Evolutionary conservation across 441 rosid species (phyloP).

Genomic region (Raphanus hybrid): DNA sequence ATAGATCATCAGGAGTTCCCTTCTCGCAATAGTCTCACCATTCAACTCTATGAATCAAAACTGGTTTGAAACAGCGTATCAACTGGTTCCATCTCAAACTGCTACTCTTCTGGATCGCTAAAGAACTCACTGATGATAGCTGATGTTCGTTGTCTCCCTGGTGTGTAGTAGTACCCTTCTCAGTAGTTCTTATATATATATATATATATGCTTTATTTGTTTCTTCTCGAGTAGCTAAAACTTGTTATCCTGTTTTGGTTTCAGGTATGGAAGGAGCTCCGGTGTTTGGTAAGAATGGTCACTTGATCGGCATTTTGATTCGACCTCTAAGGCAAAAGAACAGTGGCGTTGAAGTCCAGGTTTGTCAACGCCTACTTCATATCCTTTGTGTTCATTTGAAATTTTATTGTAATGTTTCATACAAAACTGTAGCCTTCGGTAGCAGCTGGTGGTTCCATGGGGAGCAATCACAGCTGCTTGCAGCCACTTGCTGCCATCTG

Average conservation of each 20-base stretch:
- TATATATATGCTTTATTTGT: conserved; percentile 31
- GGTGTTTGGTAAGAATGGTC: conserved; percentile 64
- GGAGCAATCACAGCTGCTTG: conserved; percentile 94
- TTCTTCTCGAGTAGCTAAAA: conserved; percentile 34
- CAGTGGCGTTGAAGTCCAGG: conserved; percentile 94
- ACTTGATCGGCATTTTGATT: conserved; percentile 75
- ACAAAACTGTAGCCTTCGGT: conserved; percentile 84
- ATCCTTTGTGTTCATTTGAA: conserved; percentile 30
- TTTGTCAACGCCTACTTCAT: conserved; percentile 42
- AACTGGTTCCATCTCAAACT: conserved; percentile 82
- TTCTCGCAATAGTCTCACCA: not conserved
- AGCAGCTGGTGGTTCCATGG: conserved; percentile 99
- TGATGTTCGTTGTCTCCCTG: conserved; percentile 95
- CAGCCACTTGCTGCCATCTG: conserved; percentile 70
- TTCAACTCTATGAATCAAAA: conserved; percentile 24
- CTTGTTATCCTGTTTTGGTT: conserved; percentile 28
- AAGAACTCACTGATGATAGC: conserved; percentile 79
- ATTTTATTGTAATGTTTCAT: conserved; percentile 59
- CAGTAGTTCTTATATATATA: conserved; percentile 32
- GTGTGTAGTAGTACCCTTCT: conserved; percentile 56
- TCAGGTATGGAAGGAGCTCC: conserved; percentile 97
- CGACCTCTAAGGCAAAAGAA: conserved; percentile 86
- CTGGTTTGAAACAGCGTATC: conserved; percentile 82
- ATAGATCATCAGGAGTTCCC: not conserved
- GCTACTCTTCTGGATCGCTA: conserved; percentile 69